Base-by-base conservation (phyloP, 805 yeast species). In the Candida jianshihensis region DNA sequence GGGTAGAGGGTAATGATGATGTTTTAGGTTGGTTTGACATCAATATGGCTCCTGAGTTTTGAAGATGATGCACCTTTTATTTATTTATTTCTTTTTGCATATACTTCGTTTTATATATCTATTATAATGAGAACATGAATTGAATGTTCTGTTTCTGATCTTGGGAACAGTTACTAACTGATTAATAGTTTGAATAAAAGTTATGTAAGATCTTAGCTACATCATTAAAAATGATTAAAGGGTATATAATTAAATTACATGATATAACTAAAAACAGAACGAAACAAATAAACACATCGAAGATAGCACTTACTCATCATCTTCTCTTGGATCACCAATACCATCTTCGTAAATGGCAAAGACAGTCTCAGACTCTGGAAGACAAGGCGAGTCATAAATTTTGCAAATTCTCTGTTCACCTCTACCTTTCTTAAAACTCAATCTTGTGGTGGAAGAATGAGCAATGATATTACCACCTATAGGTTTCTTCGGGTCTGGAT, bases 391-490 rank as follows among this genome's bases (percentile, higher is more conserved):
- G 58, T 92, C 98, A 49, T 86, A 88, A 32, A 92, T 84, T 60
- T 87, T 88, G 65, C 97, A 92, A 19, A 86, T 79, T 68, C 98
- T 81, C 54, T 85, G 89, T 48, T 87, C 94, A 14, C 83, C 97
- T 51, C 81, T 77, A 36, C 96, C 96, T 63, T 92, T 92, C 54
- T 81, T 83, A 59, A 92, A 79, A 37, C 84, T 82, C 40, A 92
- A 70, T 53, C 98, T 74, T 3, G 98, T 92, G 6, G 97, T 90
- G 3, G 97, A 88, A 15, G 95, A 80, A 59, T 92, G 98, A 1
- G 97, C 98, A 58, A 92, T 81, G 49, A 92, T 92, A 55, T 92
- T 90, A 51, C 98, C 98, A 43, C 98, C 98, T 48, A 92, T 90
- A 14, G 98, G 98, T 59, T 92, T 92, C 60, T 92, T 92, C 13